A percentile compares a stretch with the other conserved stretches of the same genome.
phyloP scores from a whole-genome alignment of 148 eudicot genomes.

The Rhododendron williamsianum region DNA sequence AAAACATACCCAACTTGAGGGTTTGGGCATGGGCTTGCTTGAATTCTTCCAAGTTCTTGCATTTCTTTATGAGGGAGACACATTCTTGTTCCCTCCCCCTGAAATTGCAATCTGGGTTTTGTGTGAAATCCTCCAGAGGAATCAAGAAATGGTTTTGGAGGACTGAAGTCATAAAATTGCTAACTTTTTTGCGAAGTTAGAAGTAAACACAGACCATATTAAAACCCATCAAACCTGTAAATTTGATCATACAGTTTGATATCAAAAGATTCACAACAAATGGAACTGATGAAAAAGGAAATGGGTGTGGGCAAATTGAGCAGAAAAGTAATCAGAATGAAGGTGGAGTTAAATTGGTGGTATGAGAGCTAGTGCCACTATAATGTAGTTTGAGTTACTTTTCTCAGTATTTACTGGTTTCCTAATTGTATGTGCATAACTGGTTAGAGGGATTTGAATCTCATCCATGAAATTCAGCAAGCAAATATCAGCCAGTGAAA shows the following conservation, averaged over 20 bases:
- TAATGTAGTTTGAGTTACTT: neutral
- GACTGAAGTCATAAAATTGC: constrained; percentile 14
- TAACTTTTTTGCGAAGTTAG: neutral
- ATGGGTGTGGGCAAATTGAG: neutral
- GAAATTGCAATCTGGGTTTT: constrained; percentile 12
- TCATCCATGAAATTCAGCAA: constrained; percentile 22
- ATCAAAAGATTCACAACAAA: neutral
- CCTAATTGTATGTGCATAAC: neutral
- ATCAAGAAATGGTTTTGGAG: constrained; percentile 20
- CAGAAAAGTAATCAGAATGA: neutral
- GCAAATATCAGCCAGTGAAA: constrained; percentile 14
- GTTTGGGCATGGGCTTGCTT: constrained; percentile 48
- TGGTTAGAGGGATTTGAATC: constrained; percentile 13
- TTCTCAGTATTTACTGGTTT: neutral
- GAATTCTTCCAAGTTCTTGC: constrained; percentile 39
- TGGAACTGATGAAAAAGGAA: neutral
- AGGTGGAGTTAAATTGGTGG: neutral
- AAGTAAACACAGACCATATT: constrained; percentile 4
- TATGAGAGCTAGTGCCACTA: neutral
- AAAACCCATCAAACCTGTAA: neutral
- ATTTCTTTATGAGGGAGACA: constrained; percentile 40
- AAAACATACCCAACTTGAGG: constrained; percentile 31
- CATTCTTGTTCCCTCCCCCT: constrained; percentile 35
- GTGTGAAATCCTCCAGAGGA: constrained; percentile 24
- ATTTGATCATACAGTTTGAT: neutral